phyloP scores from a whole-genome alignment of 495 filamentous ascomycete genomes.

The Ascobolus immersus region DNA sequence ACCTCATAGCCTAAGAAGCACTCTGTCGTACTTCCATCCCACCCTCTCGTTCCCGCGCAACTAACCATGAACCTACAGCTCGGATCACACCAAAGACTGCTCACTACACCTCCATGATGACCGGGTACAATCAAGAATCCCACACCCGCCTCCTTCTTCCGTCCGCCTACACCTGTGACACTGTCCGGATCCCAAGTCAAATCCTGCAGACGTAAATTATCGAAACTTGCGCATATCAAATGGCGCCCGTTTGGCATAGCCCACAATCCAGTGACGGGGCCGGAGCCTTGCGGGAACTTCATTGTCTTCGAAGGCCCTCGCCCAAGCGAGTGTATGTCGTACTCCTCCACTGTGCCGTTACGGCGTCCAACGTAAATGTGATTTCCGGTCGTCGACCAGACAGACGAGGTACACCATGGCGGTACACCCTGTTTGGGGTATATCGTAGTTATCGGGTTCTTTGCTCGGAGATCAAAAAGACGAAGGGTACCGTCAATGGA shows the following conservation, averaged over 20 bases:
- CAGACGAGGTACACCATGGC: constrained; percentile 96
- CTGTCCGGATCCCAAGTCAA: too few relatives aligned
- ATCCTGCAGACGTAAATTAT: constrained; percentile 84
- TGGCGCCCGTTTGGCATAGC: constrained; percentile 88
- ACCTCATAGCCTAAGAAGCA: too few relatives aligned
- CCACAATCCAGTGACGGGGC: constrained; percentile 58
- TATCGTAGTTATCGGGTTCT: constrained; percentile 46
- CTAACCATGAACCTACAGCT: too few relatives aligned
- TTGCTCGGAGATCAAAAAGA: constrained; percentile 70
- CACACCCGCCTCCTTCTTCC: constrained; percentile 35
- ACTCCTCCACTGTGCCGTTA: constrained; percentile 90
- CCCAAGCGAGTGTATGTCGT: constrained; percentile 60
- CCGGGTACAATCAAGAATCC: constrained; percentile 79
- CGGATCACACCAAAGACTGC: constrained; percentile 35
- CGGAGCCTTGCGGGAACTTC: constrained; percentile 72
- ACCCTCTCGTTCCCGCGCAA: too few relatives aligned
- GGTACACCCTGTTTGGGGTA: constrained; percentile 34
- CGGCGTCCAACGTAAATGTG: constrained; percentile 79
- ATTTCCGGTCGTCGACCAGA: constrained; percentile 90
- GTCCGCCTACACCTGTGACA: too few relatives aligned
- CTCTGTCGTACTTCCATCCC: too few relatives aligned
- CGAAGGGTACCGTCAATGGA: constrained; percentile 70
- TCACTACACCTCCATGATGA: constrained; percentile 66
- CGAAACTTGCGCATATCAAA: constrained; percentile 79
- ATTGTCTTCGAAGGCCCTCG: too few relatives aligned